A percentile compares a stretch with the other conserved stretches of the same genome.
Conservation (phyloP, 2,329 filamentous ascomycete species). For the Lachnellula cervina region DNA sequence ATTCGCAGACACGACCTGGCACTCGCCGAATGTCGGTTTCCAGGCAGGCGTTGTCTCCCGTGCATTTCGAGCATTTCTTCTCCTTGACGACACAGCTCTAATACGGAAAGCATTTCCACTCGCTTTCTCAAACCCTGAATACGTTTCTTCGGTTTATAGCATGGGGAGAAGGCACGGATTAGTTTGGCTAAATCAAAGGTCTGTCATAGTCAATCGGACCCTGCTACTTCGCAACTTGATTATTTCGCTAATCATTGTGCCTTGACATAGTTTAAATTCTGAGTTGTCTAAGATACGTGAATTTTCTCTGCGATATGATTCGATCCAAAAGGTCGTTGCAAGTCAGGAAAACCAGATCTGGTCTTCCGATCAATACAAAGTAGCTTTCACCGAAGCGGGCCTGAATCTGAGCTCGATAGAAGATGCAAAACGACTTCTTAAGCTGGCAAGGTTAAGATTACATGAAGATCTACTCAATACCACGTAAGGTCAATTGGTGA, state of each 20-base stretch:
- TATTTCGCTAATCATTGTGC: too few relatives aligned
- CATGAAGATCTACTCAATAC: neutral
- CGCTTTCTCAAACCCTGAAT: neutral
- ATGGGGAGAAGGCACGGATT: too few relatives aligned
- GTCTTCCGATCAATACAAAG: neutral
- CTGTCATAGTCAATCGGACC: too few relatives aligned
- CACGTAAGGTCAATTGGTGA: neutral
- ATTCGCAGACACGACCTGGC: neutral
- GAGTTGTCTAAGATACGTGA: neutral
- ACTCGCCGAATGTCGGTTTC: neutral
- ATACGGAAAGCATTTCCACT: neutral
- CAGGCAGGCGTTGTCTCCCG: neutral
- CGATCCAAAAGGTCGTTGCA: neutral
- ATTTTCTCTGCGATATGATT: neutral
- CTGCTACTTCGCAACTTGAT: too few relatives aligned
- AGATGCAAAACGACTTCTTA: neutral
- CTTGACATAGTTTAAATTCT: neutral
- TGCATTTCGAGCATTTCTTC: neutral
- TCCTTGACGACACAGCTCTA: neutral
- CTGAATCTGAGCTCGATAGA: neutral
- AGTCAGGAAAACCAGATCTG: neutral
- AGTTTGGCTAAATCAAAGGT: too few relatives aligned
- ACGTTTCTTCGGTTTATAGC: neutral
- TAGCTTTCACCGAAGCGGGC: neutral
- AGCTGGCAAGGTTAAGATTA: neutral